Base-by-base conservation (phyloP, 805 yeast genomes). In the Scheffersomyces spartinae region DNA sequence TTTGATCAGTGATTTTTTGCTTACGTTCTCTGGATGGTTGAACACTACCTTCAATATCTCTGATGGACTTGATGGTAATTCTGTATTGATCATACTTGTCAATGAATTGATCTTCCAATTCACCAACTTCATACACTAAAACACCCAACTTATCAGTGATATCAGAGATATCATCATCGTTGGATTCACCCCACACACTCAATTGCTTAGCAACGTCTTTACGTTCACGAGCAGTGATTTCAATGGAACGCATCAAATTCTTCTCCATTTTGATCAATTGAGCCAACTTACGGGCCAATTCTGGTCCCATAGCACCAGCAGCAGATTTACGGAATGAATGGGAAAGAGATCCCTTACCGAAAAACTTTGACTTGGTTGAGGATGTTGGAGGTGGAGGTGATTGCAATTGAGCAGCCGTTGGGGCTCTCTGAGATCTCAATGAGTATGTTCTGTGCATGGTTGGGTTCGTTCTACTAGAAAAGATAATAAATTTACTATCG, bases 381-480 rank as follows among this genome's bases (percentile, higher is more conserved):
- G 95, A 75, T 21, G 94, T 77, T 38, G 96, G 97, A 24, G 97
- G 97, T 29, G 94, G 88, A 17, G 97, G 96, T 26, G 81, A 70
- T 53, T 79, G 86, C 59, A 88, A 60, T 61, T 88, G 95, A 39
- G 95, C 73, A 33, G 97, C 97, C 30, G 98, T 86, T 35, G 98
- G 98, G 20, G 96, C 97, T 60, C 95, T 81, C 29, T 78, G 56
- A 44, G 85, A 76, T 73, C 98, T 85, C 61, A 88, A 69, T 18
- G 98, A 88, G 63, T 91, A 91, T 26, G 98, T 88, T 77, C 96
- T 81, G 71, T 88, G 96, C 98, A 91, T 91, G 38, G 25, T 57
- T 13, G 11, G 9, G 16, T 18, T 10, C 13, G 16, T 18, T 14
- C 9, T 13, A 24, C 10, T 8, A 23, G 11, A 16, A 16, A 16